These are phyloP conservation scores for Fraxinus floribunda DNA, from an alignment of 305 asterid genomes.

Conservation along the genomic window DNA sequence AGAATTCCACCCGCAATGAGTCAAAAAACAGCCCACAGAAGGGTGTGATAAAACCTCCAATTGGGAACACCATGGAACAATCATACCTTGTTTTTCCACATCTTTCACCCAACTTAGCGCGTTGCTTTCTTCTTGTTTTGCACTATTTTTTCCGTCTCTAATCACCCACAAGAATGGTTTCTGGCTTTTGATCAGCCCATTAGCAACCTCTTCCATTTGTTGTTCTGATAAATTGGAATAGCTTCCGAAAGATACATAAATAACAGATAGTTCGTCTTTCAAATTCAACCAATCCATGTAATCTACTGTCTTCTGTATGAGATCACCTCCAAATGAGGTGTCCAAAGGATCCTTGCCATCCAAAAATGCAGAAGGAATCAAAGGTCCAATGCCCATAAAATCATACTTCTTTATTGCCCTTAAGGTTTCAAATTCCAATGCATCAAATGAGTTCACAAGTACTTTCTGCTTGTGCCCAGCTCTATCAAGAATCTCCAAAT, in stretches of 20 bases:
- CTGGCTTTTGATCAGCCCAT: slow-evolving; percentile 5
- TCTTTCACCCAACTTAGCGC: slow-evolving; percentile 28
- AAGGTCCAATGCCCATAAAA: slow-evolving; percentile 39
- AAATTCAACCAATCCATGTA: slow-evolving; percentile 35
- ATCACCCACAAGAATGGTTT: slow-evolving; percentile 41
- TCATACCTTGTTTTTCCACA: slow-evolving; percentile 33
- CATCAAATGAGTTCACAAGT: slow-evolving; percentile 47
- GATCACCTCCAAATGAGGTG: slow-evolving; percentile 34
- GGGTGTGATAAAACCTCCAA: slow-evolving; percentile 35
- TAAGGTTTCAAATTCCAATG: slow-evolving; percentile 34
- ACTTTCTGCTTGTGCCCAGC: slow-evolving; percentile 3
- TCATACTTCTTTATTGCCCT: slow-evolving; percentile 23
- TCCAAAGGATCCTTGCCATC: slow-evolving; percentile 38
- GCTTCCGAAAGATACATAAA: slow-evolving; percentile 56
- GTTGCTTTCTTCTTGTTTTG: slow-evolving; percentile 1
- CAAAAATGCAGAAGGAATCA: slow-evolving; percentile 43
- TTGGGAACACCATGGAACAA: slow-evolving; percentile 49
- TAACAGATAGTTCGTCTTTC: slow-evolving; percentile 27
- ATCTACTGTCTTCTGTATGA: slow-evolving; percentile 14
- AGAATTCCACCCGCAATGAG: slow-evolving; percentile 53
- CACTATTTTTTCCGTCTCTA: slow-evolving; percentile 14
- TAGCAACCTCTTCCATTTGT: slow-evolving; percentile 36
- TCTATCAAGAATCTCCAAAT: slow-evolving; percentile 21
- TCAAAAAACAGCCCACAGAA: slow-evolving; percentile 36
- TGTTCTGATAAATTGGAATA: slow-evolving; percentile 22